Percentiles rank a stretch among this genome's conserved stretches.
Evolutionary conservation across 169 alveolate genomes (phyloP).

Genomic region (Cryptosporidium muris): DNA sequence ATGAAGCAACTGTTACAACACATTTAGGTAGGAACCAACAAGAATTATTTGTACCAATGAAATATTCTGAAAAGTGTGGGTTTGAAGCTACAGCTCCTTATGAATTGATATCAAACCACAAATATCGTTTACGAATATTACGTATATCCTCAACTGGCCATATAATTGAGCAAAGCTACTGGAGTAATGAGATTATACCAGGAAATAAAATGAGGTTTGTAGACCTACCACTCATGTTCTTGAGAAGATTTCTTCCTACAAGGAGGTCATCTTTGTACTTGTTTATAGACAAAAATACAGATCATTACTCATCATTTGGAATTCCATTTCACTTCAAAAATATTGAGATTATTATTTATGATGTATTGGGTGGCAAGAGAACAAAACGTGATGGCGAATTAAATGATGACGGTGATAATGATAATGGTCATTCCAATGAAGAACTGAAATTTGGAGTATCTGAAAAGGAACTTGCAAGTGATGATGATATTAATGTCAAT

Average conservation of each 20-base stretch:
- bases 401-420: slow-evolving; percentile 8
- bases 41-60: slow-evolving; percentile 74
- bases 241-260: slow-evolving; percentile 71
- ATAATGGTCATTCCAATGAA: not conserved
- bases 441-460: not conserved
- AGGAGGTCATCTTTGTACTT: slow-evolving; percentile 74
- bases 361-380: slow-evolving; percentile 68
- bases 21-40: slow-evolving; percentile 75
- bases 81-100: slow-evolving; percentile 57
- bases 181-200: slow-evolving; percentile 76
- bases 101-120: slow-evolving; percentile 39
- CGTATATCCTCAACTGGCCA: slow-evolving; percentile 49
- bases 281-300: slow-evolving; percentile 73
- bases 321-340: slow-evolving; percentile 73
- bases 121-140: slow-evolving; percentile 32
- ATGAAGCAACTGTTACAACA: slow-evolving; percentile 50
- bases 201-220: slow-evolving; percentile 71
- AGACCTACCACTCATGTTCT: slow-evolving; percentile 71
- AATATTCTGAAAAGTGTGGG: slow-evolving; percentile 72
- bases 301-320: slow-evolving; percentile 71
- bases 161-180: slow-evolving; percentile 59
- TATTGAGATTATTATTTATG: slow-evolving; percentile 73
- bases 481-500: not conserved
- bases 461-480: too few relatives aligned
- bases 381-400: slow-evolving; percentile 6